Base-by-base conservation (phyloP, 163 green algal species). In the Smithsoniella earleae region DNA sequence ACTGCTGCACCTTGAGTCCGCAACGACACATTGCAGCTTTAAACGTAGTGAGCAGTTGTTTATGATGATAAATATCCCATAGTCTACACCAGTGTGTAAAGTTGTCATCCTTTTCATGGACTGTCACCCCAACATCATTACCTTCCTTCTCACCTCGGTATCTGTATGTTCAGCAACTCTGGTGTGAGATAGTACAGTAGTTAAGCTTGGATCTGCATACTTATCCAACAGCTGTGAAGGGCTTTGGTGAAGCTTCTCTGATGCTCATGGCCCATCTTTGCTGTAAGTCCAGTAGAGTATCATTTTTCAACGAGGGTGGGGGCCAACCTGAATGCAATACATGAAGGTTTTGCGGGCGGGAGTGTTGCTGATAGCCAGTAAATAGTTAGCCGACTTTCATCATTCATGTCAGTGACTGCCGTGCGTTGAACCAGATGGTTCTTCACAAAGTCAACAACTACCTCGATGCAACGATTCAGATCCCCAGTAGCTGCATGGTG, bases 31-130 rank as follows among this genome's bases (percentile, higher is more conserved):
- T 66, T 28, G 43, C 30, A 30, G 30, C 55, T 31, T 66, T 66
- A 31, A 66, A 66, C 30, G 55, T 66, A 20, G 55, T 66, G 10
- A 66, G 55, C 55, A 66, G 55, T 34, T 66, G 55, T 16, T 66
- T 66, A 31, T 31, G 27, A 31, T 66, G 10, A 31, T 66, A 66
- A 13, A 66, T 31, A 31, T 66, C 55, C 55, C 55, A 66, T 31
- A 66, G 22, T 3, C 55, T 28, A 31, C 55, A 25, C 55, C 55
- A 66, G 22, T 66, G 55, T 10, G 55, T 66, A 31, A 66, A 66
- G 13, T 16, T 6, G 38, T 66, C 10, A 13, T 66, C 20, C 22
- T 31, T 38, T 31, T 66, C 55, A 34, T 37, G 38, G 3, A 66
- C 55, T 6, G 55, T 66, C 20, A 43, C 55, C 3, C 55, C 55